phyloP scores from a whole-genome alignment of 192 early-diverging fungal species.

The Coemansia sp. region DNA sequence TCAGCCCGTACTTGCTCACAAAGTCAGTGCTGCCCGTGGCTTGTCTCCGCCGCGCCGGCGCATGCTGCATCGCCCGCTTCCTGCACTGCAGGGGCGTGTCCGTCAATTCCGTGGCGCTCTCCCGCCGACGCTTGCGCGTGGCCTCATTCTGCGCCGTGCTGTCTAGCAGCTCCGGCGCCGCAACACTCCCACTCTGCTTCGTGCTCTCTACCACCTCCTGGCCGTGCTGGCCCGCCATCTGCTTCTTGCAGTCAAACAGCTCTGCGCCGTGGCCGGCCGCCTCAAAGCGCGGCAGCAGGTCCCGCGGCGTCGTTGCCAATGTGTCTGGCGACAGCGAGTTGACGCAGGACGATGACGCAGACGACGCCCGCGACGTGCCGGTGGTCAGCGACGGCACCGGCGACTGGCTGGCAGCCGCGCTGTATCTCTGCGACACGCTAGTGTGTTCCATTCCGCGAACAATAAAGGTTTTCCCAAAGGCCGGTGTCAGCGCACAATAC shows the following conservation, averaged over 20 bases:
- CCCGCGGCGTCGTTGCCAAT: constrained; percentile 22
- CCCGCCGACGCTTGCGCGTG: constrained; percentile 13
- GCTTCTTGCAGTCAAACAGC: background rate
- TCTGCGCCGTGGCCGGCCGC: background rate
- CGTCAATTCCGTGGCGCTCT: constrained; percentile 12
- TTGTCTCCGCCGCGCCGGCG: constrained; percentile 6
- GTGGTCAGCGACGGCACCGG: constrained; percentile 48
- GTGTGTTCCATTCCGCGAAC: background rate
- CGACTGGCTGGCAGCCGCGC: constrained; percentile 17
- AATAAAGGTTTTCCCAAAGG: background rate
- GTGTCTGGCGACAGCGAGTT: constrained; percentile 41
- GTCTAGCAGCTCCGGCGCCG: background rate
- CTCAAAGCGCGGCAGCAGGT: constrained; percentile 38
- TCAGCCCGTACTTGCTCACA: constrained; percentile 32
- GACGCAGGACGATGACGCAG: constrained; percentile 49
- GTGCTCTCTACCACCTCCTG: too few species aligned
- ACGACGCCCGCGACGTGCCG: constrained; percentile 31
- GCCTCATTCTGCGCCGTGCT: background rate
- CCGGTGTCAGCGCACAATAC: too few species aligned
- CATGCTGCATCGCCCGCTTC: background rate
- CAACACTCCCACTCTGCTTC: too few species aligned
- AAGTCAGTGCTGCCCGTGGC: constrained; percentile 42
- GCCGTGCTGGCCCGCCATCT: too few species aligned
- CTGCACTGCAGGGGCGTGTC: background rate
- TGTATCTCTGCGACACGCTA: background rate